Base-by-base conservation (phyloP, 140 eudicot species). In the Senecio squalidus region DNA sequence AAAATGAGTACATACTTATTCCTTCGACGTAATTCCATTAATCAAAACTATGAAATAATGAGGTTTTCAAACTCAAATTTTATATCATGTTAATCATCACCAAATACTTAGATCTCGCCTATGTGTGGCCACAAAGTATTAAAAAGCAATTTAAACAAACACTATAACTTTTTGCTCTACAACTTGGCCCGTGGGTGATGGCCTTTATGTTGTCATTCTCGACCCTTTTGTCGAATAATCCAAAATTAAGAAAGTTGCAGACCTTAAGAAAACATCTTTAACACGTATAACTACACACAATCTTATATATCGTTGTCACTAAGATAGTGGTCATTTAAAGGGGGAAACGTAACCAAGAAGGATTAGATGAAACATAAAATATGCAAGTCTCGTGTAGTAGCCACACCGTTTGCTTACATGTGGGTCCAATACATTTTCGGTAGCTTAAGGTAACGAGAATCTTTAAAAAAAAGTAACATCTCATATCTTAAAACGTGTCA, bases 131-230 rank as follows among this genome's bases (percentile, higher is more conserved):
- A 47, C 43, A 26, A 53, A 39, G 53, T 39, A 43, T 53, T 45
- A 54, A 27, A 39, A 40, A 50, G 27, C 61, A 26, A 26, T 29
- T 18, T 31, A 66, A 41, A 28, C 16, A 55, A 66, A 64, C 64
- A 66, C 72, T 44, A 38, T 24, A 30, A 27, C 72, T 66, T 66
- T 66, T 30, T 55, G 53, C 70, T 62, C 62, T 44, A 70, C 63
- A 69, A 28, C 62, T 43, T 39, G 69, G 56, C 33, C 22, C 16
- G 49, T 54, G 69, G 39, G 31, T 30, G 31, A 52, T 53, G 26
- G 41, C 29, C 76, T 70, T 61, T 70, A 52, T 61, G 63, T 54
- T 60, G 68, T 51, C 62, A 59, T 34, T 60, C 27, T 22, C 28
- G 24, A 21, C 41, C 24, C 1, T 57, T 68, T 48, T 47, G 9